Evolutionary conservation across 495 filamentous ascomycete genomes (phyloP), one percentile per base, ranked within the genome.

Genomic region (Penicillium nucicola): DNA sequence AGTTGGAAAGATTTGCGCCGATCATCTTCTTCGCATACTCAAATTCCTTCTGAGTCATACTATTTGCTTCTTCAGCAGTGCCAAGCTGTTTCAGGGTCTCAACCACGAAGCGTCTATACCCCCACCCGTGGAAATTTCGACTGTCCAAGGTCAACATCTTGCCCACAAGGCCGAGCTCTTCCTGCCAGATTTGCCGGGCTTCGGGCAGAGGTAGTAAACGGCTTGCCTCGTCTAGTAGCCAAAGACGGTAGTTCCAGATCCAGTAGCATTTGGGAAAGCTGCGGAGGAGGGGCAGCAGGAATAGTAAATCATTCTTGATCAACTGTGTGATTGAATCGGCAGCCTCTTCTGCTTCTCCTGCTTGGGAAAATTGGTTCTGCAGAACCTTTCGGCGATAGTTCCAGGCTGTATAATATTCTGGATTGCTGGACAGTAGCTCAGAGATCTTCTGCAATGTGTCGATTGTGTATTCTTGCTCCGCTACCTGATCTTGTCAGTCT

Each of bases 401-500:
- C 93, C 93, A 99, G 74, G 92, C 82, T 18, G 93, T 96, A 75
- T 97, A 97, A 76, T 95, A 97, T 70, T 99, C 93, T 10, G 93
- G 95, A 72, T 99, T 99, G 57, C 82, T 79, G 30, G 77, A 82
- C 43, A 99, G 78, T 44, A 99, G 81, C 46, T 84, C 82, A 14
- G 90, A 85, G 25, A 89, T 95, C 52, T 90, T 79, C 45, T 81
- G 72, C 58, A 97, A 79, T 18, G 86, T 81, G 42, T 86, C 78
- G 35, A 71, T 53, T 32, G 82, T 82, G 74, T 84, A 89, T 58
- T 86, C 71, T 54, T 73, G 69, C 47, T 73, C 71, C 15, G 67
- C 65, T 52, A 88, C 77, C 78, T 85, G 23, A 15, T 34, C 30
- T 8, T 30, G 45, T 61, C 33, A 57, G 46, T 32, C 14, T 32